Conservation (phyloP, 202 grass and related monocot species). For the Panicum hallii region DNA sequence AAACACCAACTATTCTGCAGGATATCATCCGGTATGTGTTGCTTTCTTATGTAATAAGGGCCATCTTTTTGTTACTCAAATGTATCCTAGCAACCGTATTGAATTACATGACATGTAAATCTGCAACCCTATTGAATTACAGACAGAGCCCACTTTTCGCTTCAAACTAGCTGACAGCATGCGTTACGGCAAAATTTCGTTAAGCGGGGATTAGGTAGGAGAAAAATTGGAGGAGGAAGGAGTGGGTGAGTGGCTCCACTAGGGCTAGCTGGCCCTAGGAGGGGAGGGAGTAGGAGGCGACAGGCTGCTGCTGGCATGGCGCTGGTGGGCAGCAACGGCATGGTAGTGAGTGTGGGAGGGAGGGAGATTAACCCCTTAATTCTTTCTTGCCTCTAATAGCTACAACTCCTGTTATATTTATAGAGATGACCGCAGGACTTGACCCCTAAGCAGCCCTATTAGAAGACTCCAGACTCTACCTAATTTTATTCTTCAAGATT, state of each 20-base stretch:
- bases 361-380: no score
- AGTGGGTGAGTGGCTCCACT: no score
- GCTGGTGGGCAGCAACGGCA: not conserved
- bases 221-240: not conserved
- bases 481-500: not conserved
- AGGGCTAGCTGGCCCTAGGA: not conserved
- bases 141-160: not conserved
- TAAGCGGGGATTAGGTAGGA: not conserved
- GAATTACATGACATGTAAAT: conserved; percentile 4
- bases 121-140: not conserved
- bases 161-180: conserved; percentile 33
- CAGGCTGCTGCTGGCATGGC: not conserved
- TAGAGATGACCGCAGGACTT: not conserved
- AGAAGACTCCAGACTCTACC: no score
- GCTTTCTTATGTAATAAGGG: conserved; percentile 24
- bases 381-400: no score
- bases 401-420: no score
- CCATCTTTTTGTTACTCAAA: conserved; percentile 20
- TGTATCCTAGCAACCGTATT: conserved; percentile 32
- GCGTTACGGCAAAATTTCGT: not conserved
- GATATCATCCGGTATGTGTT: conserved; percentile 83
- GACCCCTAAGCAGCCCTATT: not conserved
- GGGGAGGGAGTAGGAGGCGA: not conserved
- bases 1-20: conserved; percentile 87
- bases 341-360: no score